Conservation (phyloP, 2,329 filamentous ascomycete species). For the Epichloe baconii region DNA sequence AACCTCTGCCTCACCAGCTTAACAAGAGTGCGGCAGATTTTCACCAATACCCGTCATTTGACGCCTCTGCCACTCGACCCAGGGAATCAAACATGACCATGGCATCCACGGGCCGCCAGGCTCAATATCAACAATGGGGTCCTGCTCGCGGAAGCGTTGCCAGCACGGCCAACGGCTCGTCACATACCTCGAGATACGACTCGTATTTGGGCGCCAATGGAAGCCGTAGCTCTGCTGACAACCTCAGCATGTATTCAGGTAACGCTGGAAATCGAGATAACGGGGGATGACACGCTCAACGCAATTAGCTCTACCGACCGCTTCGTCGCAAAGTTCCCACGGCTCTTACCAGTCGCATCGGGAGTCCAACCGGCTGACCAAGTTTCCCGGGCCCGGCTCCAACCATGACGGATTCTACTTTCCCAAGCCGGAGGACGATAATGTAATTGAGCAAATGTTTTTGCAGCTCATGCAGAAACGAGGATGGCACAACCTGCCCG, state of each 20-base stretch:
- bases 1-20: conserved; percentile 70
- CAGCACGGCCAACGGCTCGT: conserved; percentile 34
- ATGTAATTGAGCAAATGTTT: conserved; percentile 82
- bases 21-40: conserved; percentile 68
- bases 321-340: conserved; percentile 44
- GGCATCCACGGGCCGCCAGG: conserved; percentile 54
- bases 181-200: conserved; percentile 48
- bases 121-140: conserved; percentile 68
- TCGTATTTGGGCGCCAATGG: conserved; percentile 47
- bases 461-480: conserved; percentile 91
- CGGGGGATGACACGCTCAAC: conserved; percentile 17
- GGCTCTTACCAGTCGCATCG: conserved; percentile 34
- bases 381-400: conserved; percentile 27
- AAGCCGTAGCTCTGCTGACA: conserved; percentile 42
- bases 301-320: conserved; percentile 36
- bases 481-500: conserved; percentile 92
- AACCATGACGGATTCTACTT: conserved; percentile 45
- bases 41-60: conserved; percentile 76
- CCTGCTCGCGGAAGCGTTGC: conserved; percentile 40
- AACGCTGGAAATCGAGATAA: conserved; percentile 32
- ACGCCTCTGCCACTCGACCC: conserved; percentile 30
- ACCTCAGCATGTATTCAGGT: conserved; percentile 44
- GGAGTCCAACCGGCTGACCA: conserved; percentile 45
- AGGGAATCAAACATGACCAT: conserved; percentile 42
- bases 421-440: conserved; percentile 64